Conservation (phyloP, 2,329 filamentous ascomycete species). For the Dryadomyces quercus-mongolicae region DNA sequence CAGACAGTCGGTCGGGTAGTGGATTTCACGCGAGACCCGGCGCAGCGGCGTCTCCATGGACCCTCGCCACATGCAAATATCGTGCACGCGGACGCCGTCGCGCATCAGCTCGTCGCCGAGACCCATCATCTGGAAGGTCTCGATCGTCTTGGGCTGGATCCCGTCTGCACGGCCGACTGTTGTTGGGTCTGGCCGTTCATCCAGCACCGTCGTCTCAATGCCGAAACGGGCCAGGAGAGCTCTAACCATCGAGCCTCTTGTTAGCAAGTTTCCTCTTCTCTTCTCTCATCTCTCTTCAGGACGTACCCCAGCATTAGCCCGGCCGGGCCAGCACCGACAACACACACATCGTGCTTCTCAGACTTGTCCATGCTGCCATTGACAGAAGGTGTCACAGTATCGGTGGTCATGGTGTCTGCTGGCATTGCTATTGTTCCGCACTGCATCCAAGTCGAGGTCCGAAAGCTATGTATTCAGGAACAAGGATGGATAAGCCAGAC, state of each 20-base stretch:
- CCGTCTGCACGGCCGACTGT: slow-evolving; percentile 51
- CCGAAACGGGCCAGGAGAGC: slow-evolving; percentile 39
- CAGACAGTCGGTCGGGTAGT: slow-evolving; percentile 42
- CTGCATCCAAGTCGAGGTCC: not conserved
- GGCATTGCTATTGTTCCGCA: no score
- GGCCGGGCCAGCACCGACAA: slow-evolving; percentile 18
- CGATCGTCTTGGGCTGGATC: slow-evolving; percentile 65
- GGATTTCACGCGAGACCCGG: slow-evolving; percentile 30
- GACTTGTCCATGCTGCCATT: not conserved
- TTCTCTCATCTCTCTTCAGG: slow-evolving; percentile 14
- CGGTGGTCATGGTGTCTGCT: not conserved
- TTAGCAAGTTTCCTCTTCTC: not conserved
- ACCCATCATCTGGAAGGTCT: slow-evolving; percentile 61
- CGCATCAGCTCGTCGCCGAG: slow-evolving; percentile 53
- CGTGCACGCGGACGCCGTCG: slow-evolving; percentile 56
- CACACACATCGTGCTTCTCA: slow-evolving; percentile 11
- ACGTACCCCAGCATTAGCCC: slow-evolving; percentile 25
- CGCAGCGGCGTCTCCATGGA: slow-evolving; percentile 37
- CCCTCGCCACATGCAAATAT: slow-evolving; percentile 62
- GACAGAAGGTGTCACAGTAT: not conserved
- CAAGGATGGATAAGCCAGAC: no score
- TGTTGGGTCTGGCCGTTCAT: slow-evolving; percentile 45
- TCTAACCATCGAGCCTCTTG: no score
- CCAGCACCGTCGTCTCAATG: slow-evolving; percentile 41
- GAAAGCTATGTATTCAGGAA: no score